Evolutionary conservation across 2,329 filamentous ascomycete genomes (phyloP), one percentile per base, ranked within the genome.

Genomic region (Penicillium sp.): DNA sequence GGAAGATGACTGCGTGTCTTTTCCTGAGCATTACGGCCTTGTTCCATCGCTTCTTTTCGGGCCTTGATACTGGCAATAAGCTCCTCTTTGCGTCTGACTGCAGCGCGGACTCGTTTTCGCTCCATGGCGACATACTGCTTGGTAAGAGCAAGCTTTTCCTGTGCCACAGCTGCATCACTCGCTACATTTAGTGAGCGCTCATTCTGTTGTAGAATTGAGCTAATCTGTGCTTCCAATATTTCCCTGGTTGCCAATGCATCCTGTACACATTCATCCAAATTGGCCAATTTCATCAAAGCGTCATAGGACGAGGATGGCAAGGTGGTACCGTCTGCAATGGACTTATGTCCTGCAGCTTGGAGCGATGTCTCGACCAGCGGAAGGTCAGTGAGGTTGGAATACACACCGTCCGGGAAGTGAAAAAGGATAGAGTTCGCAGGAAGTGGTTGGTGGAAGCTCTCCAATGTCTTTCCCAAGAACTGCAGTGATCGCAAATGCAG

Each of bases 221-320:
- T 89, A 61, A 97, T 95, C 61, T 96, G 90, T n/a, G 81, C 76
- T 45, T 90, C 85, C 9, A 97, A 80, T 50, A 82, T 81, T 57
- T 89, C 85, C 14, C 89, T 85, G 0, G 90, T 95, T 1, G 86
- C 84, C 10, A 96, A 77, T 1, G 91, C 91, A 72, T 97, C 93
- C 69, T 95, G 91, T 25, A 97, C 90, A 52, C 91, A 96, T 69
- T 89, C 90, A 60, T 96, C 91, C 16, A 97, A 80, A 55, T 92
- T 96, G 6, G 90, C 88, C 11, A 97, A 80, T 57, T 89, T 88
- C 87, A 97, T 93, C 19, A 97, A 79, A 2, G 89, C 85, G 67
- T 91, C 91, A 71, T 96, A 97, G 0, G 91, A 91, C 0, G 91
- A 91, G 0, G 88, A 91, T 0, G 83, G 69, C n/a, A 83, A 77